These are phyloP conservation scores for Alternaria rosae DNA, from an alignment of 2,329 filamentous ascomycete species.

Conservation along the genomic window DNA sequence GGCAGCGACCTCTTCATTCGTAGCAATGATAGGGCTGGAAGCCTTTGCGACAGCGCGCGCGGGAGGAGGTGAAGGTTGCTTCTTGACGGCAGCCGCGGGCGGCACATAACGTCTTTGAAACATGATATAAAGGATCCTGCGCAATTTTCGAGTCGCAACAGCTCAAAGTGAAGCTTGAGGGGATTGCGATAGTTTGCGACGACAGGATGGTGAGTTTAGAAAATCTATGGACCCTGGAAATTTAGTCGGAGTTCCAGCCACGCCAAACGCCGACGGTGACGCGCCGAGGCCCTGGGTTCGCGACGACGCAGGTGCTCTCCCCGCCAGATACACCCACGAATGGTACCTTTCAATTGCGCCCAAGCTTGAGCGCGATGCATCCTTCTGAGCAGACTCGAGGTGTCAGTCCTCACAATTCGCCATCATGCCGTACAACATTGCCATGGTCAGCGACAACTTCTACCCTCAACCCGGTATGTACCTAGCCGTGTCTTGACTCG, in stretches of 20 bases:
- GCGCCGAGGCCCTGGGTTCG: conserved; percentile 17
- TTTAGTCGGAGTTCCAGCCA: conserved; percentile 32
- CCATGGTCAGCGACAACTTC: conserved; percentile 99
- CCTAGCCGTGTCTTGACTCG: not conserved
- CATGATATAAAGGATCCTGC: not conserved
- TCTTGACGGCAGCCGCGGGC: conserved; percentile 27
- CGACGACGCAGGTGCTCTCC: not conserved
- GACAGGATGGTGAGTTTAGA: conserved; percentile 2
- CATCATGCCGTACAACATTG: conserved; percentile 74
- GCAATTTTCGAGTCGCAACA: not conserved
- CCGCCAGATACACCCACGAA: not conserved
- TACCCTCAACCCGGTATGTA: conserved; percentile 83
- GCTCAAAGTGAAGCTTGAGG: not conserved
- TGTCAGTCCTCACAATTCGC: conserved; percentile 22
- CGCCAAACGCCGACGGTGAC: conserved; percentile 36
- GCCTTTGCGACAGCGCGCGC: not conserved
- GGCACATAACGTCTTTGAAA: conserved; percentile 57
- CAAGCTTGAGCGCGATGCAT: conserved; percentile 31
- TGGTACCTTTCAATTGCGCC: conserved; percentile 5
- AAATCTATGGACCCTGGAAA: conserved; percentile 33
- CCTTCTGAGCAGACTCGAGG: conserved; percentile 21
- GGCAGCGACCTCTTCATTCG: not conserved
- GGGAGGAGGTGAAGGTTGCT: conserved; percentile 9
- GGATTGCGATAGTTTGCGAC: conserved; percentile 5
- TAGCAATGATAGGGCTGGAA: conserved; percentile 2